Evolutionary conservation across 805 yeast species (phyloP).

Genomic region (Ogataea philodendri): DNA sequence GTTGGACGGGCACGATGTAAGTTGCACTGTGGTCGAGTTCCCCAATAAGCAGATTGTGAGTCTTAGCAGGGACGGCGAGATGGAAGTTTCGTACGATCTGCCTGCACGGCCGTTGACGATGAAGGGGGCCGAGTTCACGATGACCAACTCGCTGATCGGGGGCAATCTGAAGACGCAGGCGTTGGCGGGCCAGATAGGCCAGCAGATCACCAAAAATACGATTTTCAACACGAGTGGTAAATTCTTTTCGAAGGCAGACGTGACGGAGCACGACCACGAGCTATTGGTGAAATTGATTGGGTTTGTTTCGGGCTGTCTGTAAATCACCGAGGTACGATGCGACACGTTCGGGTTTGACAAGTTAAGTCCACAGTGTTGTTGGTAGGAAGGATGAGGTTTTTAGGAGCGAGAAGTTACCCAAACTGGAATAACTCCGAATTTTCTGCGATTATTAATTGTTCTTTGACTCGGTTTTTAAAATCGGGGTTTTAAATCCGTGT

Average conservation of each 20-base stretch:
- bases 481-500: too few relatives aligned
- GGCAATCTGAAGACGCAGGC: slow-evolving; percentile 46
- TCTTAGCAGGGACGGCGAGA: slow-evolving; percentile 42
- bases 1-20: slow-evolving; percentile 14
- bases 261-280: slow-evolving; percentile 39
- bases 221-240: slow-evolving; percentile 46
- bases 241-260: slow-evolving; percentile 41
- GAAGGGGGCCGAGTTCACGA: slow-evolving; percentile 1
- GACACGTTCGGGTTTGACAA: too few relatives aligned
- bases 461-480: too few relatives aligned
- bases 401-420: too few relatives aligned
- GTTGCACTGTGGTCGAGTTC: slow-evolving; percentile 32
- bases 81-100: slow-evolving; percentile 48
- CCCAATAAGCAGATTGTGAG: slow-evolving; percentile 42
- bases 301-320: slow-evolving; percentile 16
- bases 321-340: not conserved
- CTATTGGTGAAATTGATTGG: slow-evolving; percentile 40
- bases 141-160: slow-evolving; percentile 41
- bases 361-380: too few relatives aligned
- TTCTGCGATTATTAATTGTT: too few relatives aligned
- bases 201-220: slow-evolving; percentile 37
- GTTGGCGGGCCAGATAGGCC: slow-evolving; percentile 48
- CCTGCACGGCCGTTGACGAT: slow-evolving; percentile 26
- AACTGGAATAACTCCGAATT: too few relatives aligned
- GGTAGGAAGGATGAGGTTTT: too few relatives aligned